Base-by-base conservation (phyloP, 208 protist species). In the Trypanosoma lewisi region DNA sequence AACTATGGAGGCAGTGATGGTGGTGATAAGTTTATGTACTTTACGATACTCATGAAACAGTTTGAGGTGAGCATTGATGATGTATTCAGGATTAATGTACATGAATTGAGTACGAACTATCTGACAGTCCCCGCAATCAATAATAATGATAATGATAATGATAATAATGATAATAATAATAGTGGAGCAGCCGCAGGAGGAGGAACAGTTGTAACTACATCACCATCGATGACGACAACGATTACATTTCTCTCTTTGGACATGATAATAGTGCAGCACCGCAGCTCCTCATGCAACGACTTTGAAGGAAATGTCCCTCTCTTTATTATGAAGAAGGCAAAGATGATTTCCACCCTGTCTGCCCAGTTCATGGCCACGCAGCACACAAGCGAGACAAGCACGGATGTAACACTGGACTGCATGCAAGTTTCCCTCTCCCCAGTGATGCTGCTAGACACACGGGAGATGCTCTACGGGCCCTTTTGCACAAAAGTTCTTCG, bases 401-500 rank as follows among this genome's bases (percentile, higher is more conserved):
- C 84, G 19, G 61, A 71, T 44, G 49, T 89, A 27, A 63, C 50
- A 12, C 39, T 80, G 4, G 79, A 74, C 2, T 48, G 65, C 49
- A 30, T 91, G 23, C 52, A 58, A 42, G 23, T 89, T 2, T 63
- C 82, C 21, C 50, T 95, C 21, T 89, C 85, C 9, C 83, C 85
- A 25, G 77, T 83, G 19, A 85, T 85, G 62, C 69, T 92, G 4
- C 78, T 82, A 42, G 89, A 92, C 72, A 82, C 83, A 2, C 71
- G 81, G 25, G 77, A 92, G 63, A 19, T 91, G 57, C 72, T 95
- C 9, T 92, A 92, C 68, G 61, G 83, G 25, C 89, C 89, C 42
- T 91, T 95, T 65, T 90, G 72, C 53, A 70, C 68, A 49, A 87
- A 86, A 63, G 82, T 91, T 44, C 69, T 91, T 47, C 80, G 75